Conservation (phyloP, 345 rosid species). For the Geranium brycei region DNA sequence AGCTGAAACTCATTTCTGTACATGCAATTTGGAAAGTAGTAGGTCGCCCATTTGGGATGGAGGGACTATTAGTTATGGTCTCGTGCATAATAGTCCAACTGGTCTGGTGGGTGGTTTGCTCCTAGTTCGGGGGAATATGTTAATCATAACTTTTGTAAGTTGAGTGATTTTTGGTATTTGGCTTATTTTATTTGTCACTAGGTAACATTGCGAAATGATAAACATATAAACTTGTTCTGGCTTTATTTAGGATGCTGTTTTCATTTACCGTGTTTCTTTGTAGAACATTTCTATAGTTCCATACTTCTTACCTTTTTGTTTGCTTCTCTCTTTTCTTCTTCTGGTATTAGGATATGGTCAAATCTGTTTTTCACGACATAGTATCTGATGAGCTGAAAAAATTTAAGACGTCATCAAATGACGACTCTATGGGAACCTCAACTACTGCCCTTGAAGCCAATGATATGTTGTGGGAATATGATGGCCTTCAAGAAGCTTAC, state of each 20-base stretch:
- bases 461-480: constrained; percentile 80
- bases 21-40: not conserved
- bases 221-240: too few relatives aligned
- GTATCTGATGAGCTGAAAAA: constrained; percentile 60
- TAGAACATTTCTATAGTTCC: not conserved
- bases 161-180: too few relatives aligned
- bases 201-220: not conserved
- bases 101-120: not conserved
- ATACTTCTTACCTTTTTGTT: not conserved
- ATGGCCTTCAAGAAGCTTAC: constrained; percentile 48
- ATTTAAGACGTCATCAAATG: constrained; percentile 31
- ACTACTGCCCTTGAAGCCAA: constrained; percentile 9
- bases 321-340: not conserved
- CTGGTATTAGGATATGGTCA: constrained; percentile 41
- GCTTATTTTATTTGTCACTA: not conserved
- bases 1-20: too few relatives aligned
- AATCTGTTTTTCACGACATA: constrained; percentile 52
- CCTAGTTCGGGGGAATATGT: not conserved
- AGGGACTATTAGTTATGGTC: not conserved
- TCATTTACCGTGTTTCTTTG: not conserved
- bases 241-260: not conserved
- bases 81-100: not conserved
- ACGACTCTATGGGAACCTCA: constrained; percentile 11
- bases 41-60: too few relatives aligned
- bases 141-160: not conserved